A percentile compares a stretch with the other conserved stretches of the same genome.
Evolutionary conservation across 1,139 yeast species (phyloP).

Genomic region (Pichia sp.): DNA sequence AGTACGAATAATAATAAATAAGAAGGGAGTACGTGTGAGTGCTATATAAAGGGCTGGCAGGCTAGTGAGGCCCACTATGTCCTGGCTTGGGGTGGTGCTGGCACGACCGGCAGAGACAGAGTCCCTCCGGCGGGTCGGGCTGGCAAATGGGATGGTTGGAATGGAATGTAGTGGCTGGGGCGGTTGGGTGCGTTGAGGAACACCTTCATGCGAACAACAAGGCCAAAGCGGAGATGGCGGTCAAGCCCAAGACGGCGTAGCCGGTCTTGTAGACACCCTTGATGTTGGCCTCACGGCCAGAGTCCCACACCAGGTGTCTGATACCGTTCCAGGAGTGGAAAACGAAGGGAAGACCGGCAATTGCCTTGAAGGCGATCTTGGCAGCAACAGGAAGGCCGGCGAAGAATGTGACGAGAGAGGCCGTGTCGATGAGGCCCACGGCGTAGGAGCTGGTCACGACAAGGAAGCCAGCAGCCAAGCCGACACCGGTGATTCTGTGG

Average conservation of each 20-base stretch:
- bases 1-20: background rate
- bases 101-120: too few relatives aligned
- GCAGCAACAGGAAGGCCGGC: constrained; percentile 57
- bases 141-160: too few relatives aligned
- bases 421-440: constrained; percentile 61
- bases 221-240: constrained; percentile 63
- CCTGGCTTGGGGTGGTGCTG: too few relatives aligned
- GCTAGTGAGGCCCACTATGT: too few relatives aligned
- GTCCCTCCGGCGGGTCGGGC: too few relatives aligned
- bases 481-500: constrained; percentile 88
- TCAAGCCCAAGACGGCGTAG: constrained; percentile 69
- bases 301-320: constrained; percentile 92
- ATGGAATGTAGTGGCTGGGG: background rate
- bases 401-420: constrained; percentile 53
- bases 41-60: background rate
- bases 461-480: constrained; percentile 74
- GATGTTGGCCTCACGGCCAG: constrained; percentile 70
- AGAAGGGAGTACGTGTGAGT: background rate
- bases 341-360: constrained; percentile 77
- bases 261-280: constrained; percentile 93
- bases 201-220: constrained; percentile 39
- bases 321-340: constrained; percentile 83
- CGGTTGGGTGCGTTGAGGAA: background rate
- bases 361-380: constrained; percentile 63
- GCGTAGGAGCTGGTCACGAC: constrained; percentile 75